Evolutionary conservation across 2,329 filamentous ascomycete species (phyloP), one percentile per base, ranked within the genome.

Genomic region (Ceratocystis huliohia): DNA sequence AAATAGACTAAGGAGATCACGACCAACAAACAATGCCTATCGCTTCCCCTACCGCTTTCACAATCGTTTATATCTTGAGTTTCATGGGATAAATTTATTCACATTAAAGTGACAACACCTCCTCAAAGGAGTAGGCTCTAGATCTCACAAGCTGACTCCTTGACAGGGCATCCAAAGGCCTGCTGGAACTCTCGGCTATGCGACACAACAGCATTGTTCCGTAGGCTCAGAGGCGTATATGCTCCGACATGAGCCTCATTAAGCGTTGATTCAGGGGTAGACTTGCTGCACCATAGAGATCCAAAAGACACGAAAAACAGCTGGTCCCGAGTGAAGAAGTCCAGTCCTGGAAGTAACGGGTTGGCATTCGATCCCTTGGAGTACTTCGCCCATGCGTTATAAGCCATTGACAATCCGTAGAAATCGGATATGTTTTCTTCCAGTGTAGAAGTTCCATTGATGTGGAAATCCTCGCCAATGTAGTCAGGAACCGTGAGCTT

Each of bases 341-440:
- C 79, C 4, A 89, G 73, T 0, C 86, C 86, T 0, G 85, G 85
- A 10, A 89, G 78, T 48, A 79, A 72, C 71, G 78, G 71, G 67
- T 81, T 80, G 0, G 81, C 77, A n/a, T 77, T 78, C 17, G 48
- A 10, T 46, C 79, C 75, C 1, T 76, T 73, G 33, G 82, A 80
- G 8, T 80, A 79, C 69, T 80, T 81, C 72, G 84, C 81, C 86
- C 87, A 90, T 0, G 86, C 85, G 25, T 80, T 77, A 71, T 83
- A 89, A 0, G 85, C 79, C 0, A 85, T 82, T 7, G 80, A 78
- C 0, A 89, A 72, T 13, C 87, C 87, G 17, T 86, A 86, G 0
- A 86, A 84, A 73, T 89, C 87, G 1, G 86, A 86, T 71, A 89
- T 85, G 71, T 89, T 89, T 75, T 89, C 87, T 22, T 82, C 84